Evolutionary conservation across 306 rosid genomes (phyloP).

Genomic region (Gastrolobium villosum): DNA sequence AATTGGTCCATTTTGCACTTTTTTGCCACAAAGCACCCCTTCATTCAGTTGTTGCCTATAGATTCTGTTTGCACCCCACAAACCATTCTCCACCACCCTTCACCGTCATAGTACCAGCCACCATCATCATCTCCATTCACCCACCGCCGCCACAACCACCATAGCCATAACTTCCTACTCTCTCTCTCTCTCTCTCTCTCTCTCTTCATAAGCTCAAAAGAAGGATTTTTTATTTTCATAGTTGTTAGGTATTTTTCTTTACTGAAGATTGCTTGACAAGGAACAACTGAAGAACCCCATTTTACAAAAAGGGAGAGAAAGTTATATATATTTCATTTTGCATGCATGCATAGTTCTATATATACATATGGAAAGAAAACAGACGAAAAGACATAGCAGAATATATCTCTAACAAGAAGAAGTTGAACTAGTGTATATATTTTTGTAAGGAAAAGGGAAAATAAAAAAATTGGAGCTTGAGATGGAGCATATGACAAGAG

Average conservation of each 20-base stretch:
- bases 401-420: conserved; percentile 8
- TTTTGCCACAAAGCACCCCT: background rate
- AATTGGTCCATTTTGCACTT: conserved; percentile 6
- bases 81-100: conserved; percentile 26
- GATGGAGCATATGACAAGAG: conserved; percentile 43
- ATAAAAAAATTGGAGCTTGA: background rate
- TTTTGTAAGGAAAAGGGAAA: background rate
- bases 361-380: background rate
- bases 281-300: background rate
- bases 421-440: background rate
- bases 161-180: background rate
- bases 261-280: background rate
- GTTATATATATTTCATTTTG: background rate
- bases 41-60: background rate
- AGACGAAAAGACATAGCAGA: background rate
- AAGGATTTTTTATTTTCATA: background rate
- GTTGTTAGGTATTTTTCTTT: background rate
- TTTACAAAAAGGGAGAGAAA: background rate
- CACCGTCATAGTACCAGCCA: background rate
- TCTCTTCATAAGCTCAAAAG: background rate
- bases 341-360: background rate
- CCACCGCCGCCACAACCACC: background rate
- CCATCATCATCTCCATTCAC: background rate
- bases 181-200: background rate
- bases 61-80: background rate